These are phyloP conservation scores for Melastoma candidum DNA, from an alignment of 441 rosid species.

Conservation along the genomic window DNA sequence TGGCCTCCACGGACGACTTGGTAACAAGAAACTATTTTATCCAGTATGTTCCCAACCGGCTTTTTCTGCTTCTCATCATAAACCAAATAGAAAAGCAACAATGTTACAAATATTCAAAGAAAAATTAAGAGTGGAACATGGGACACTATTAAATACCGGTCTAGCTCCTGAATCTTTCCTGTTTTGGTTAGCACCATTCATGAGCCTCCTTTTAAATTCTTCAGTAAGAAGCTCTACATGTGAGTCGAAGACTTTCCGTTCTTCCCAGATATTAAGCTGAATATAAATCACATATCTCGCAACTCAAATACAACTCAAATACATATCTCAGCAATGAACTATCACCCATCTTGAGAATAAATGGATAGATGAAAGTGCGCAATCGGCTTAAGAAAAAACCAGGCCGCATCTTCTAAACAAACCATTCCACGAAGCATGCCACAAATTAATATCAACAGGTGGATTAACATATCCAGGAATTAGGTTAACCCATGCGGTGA, in stretches of 20 bases:
- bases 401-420: no score
- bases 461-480: no score
- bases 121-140: neutral
- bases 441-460: no score
- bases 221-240: slow-evolving; percentile 83
- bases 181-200: slow-evolving; percentile 46
- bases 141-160: slow-evolving; percentile 26
- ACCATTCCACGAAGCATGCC: no score
- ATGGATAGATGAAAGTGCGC: no score
- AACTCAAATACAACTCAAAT: neutral
- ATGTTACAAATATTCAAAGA: neutral
- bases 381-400: no score
- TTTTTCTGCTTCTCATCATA: slow-evolving; percentile 37
- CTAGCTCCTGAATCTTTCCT: slow-evolving; percentile 43
- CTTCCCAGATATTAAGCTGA: slow-evolving; percentile 90
- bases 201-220: slow-evolving; percentile 64
- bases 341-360: no score
- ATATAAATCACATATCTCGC: neutral
- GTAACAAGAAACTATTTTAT: slow-evolving; percentile 65
- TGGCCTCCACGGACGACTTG: slow-evolving; percentile 52
- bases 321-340: no score
- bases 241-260: slow-evolving; percentile 94
- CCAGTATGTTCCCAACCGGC: slow-evolving; percentile 46
- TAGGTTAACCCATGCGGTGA: no score
- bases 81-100: neutral